phyloP scores from a whole-genome alignment of 2,329 filamentous ascomycete genomes.

The Ceratocystis cacaofunesta region DNA sequence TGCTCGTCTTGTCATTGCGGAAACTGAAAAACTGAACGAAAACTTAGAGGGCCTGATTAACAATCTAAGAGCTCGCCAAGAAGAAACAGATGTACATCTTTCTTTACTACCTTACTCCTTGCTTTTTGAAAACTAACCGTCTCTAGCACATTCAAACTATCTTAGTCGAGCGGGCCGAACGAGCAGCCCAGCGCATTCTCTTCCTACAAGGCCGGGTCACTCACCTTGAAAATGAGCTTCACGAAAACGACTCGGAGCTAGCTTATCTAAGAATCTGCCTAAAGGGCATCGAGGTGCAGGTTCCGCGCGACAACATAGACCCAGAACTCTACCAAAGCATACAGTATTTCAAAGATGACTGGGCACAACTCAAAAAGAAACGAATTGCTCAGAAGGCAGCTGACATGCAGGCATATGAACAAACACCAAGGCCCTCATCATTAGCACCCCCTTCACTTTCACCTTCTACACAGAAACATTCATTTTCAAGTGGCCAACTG shows the following conservation, averaged over 20 bases:
- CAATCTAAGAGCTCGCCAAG: slow-evolving; percentile 39
- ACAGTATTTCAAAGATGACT: slow-evolving; percentile 46
- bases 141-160: slow-evolving; percentile 45
- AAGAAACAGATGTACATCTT: slow-evolving; percentile 39
- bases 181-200: slow-evolving; percentile 42
- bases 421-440: not conserved
- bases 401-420: not conserved
- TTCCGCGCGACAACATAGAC: slow-evolving; percentile 38
- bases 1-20: slow-evolving; percentile 21
- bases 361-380: slow-evolving; percentile 36
- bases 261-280: slow-evolving; percentile 47
- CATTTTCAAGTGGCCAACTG: not conserved
- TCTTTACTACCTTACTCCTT: not conserved
- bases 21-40: slow-evolving; percentile 31
- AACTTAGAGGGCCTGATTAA: slow-evolving; percentile 36
- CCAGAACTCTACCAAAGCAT: slow-evolving; percentile 45
- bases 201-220: slow-evolving; percentile 43
- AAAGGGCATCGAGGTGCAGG: slow-evolving; percentile 46
- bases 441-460: not conserved
- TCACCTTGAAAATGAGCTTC: slow-evolving; percentile 43
- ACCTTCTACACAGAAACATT: not conserved
- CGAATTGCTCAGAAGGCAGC: slow-evolving; percentile 19
- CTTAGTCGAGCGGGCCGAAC: slow-evolving; percentile 42
- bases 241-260: slow-evolving; percentile 44
- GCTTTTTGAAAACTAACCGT: slow-evolving; percentile 21